Percentiles rank a stretch among this genome's conserved stretches.
Conservation (phyloP, 768 basidiomycete genomes). For the Terana coerulea region DNA sequence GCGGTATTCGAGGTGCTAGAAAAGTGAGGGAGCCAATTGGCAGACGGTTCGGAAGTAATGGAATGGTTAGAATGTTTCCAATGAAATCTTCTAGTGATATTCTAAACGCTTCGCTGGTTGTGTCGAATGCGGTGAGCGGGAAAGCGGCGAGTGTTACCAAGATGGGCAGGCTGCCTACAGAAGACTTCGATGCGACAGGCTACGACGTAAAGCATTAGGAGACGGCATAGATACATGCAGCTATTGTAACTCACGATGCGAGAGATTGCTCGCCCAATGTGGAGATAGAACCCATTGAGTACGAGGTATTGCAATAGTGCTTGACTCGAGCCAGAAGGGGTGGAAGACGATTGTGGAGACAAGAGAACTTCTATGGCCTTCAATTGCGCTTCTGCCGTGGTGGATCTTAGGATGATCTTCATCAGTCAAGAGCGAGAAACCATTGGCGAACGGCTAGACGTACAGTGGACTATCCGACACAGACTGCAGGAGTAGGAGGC, state of each 20-base stretch:
- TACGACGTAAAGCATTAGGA: conserved; percentile 22
- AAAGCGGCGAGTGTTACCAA: conserved; percentile 44
- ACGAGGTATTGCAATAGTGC: conserved; percentile 40
- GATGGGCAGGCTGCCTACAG: conserved; percentile 44
- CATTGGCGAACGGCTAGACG: conserved; percentile 22
- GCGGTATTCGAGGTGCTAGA: conserved; percentile 64
- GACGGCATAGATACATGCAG: background rate
- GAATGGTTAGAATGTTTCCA: conserved; percentile 61
- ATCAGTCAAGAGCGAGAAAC: background rate
- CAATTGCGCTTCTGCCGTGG: conserved; percentile 43
- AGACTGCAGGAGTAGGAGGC: conserved; percentile 48
- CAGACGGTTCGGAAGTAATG: conserved; percentile 74
- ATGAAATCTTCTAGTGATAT: conserved; percentile 41
- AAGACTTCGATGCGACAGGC: conserved; percentile 56
- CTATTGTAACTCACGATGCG: conserved; percentile 39
- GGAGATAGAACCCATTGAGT: conserved; percentile 40
- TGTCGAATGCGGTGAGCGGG: conserved; percentile 34
- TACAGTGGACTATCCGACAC: conserved; percentile 49
- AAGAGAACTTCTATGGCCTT: conserved; percentile 48
- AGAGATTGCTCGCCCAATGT: conserved; percentile 39
- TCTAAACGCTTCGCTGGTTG: conserved; percentile 28
- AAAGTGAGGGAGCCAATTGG: conserved; percentile 57
- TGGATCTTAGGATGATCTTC: conserved; percentile 40
- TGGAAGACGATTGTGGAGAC: conserved; percentile 11
- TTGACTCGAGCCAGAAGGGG: conserved; percentile 29